Evolutionary conservation across 805 yeast genomes (phyloP).

Genomic region (Komagataella ulmi): DNA sequence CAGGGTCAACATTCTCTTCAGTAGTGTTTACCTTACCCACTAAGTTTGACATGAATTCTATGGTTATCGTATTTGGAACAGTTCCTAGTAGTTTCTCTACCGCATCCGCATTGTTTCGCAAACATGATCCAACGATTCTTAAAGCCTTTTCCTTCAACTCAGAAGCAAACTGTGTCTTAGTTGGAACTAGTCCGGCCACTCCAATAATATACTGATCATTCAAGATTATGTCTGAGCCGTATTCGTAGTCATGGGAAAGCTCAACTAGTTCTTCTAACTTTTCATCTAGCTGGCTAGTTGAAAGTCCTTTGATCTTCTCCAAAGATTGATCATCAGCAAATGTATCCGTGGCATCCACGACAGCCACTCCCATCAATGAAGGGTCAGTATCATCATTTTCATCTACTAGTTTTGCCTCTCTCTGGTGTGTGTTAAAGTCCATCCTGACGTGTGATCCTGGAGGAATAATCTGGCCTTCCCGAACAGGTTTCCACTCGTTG

Average conservation of each 20-base stretch:
- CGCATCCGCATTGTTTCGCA: slow-evolving; percentile 56
- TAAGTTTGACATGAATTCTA: slow-evolving; percentile 7
- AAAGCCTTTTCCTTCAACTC: slow-evolving; percentile 34
- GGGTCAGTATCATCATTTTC: slow-evolving; percentile 4
- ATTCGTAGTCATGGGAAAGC: slow-evolving; percentile 51
- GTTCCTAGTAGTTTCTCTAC: slow-evolving; percentile 8
- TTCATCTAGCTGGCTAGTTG: background rate
- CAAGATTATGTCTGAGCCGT: slow-evolving; percentile 34
- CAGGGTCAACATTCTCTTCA: slow-evolving; percentile 11
- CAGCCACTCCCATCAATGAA: slow-evolving; percentile 1
- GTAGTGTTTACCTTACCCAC: slow-evolving; percentile 4
- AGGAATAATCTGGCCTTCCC: slow-evolving; percentile 67
- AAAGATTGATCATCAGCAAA: slow-evolving; percentile 4
- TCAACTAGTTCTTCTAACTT: slow-evolving; percentile 1
- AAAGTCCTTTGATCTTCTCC: background rate
- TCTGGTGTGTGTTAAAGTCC: slow-evolving; percentile 56
- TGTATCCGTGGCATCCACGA: slow-evolving; percentile 6
- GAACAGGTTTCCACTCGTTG: slow-evolving; percentile 53
- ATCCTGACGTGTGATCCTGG: slow-evolving; percentile 67
- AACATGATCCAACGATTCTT: slow-evolving; percentile 49
- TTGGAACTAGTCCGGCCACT: slow-evolving; percentile 13
- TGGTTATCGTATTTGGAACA: slow-evolving; percentile 6
- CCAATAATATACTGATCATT: slow-evolving; percentile 19
- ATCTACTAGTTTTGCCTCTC: slow-evolving; percentile 53
- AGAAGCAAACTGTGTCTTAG: background rate